Evolutionary conservation across 1,284 basidiomycete species (phyloP).

Genomic region (Fomes fomentarius): DNA sequence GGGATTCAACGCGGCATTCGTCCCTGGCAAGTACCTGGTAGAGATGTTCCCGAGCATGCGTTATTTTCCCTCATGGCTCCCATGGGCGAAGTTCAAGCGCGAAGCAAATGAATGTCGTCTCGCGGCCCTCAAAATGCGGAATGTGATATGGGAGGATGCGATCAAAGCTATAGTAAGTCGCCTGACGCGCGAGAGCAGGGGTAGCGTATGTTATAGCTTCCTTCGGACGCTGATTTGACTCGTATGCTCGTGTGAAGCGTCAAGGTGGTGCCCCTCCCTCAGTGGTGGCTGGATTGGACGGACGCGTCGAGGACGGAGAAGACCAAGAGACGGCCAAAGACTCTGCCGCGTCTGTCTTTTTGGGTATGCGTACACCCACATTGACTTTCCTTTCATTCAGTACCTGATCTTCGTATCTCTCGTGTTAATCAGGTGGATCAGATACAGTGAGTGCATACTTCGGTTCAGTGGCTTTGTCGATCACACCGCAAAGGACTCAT

Average conservation of each 20-base stretch:
- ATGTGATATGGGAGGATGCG: slow-evolving; percentile 21
- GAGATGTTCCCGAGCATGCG: slow-evolving; percentile 20
- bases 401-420: not conserved
- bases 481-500: not conserved
- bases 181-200: not conserved
- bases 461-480: not conserved
- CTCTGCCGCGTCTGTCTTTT: not conserved
- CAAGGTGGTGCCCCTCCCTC: not conserved
- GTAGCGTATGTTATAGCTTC: not conserved
- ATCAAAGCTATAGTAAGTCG: slow-evolving; percentile 15
- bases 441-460: slow-evolving; percentile 3
- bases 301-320: not conserved
- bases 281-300: not conserved
- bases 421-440: not conserved
- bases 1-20: not conserved
- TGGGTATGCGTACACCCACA: too few relatives aligned
- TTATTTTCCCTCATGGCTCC: slow-evolving; percentile 43
- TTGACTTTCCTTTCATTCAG: too few relatives aligned
- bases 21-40: not conserved
- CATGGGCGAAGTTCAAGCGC: slow-evolving; percentile 44
- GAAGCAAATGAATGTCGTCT: slow-evolving; percentile 39
- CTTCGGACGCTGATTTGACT: not conserved
- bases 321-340: slow-evolving; percentile 2
- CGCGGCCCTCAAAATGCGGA: not conserved
- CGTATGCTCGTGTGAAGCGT: not conserved